Base-by-base conservation (phyloP, 768 basidiomycete genomes). In the Phaeotremella skinneri region DNA sequence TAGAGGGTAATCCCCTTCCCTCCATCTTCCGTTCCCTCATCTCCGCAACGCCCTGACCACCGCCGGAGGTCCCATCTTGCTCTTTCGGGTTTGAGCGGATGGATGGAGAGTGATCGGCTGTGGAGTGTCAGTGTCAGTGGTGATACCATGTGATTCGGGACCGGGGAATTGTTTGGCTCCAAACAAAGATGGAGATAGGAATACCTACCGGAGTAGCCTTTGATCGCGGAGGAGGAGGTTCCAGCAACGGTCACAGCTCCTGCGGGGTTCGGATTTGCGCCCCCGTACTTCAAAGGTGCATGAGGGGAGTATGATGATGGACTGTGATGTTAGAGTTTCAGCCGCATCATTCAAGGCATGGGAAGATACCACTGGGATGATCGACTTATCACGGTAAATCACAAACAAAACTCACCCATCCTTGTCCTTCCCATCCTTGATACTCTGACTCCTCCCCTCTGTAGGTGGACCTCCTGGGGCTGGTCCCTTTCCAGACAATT, bases 21-120 rank as follows among this genome's bases (percentile, higher is more conserved):
- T 64, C 55, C 65, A 59, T 64, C 62, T 77, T 77, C 41, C 76
- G 59, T 63, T 77, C 76, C 55, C 69, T 70, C 76, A 77, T 77
- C 66, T 77, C 73, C 13, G 70, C 70, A 7, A 75, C 59, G 27
- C 76, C 76, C 20, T 61, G 52, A 29, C 76, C 76, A 26, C 76
- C 72, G 7, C 71, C 71, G 6, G 55, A 43, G 47, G 70, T 63
- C 6, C 74, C 74, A 49, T 76, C 74, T 14, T 72, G 72, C 25
- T 59, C 54, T 48, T 66, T 66, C 50, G 74, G 59, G 29, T 73
- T 68, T 1, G 55, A 60, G 5, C 72, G 58, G 25, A 67, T 56
- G 56, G 62, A 63, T 47, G 68, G 53, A 17, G 64, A 55, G 47
- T 72, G 67, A 52, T 75, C 72, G 48, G 69, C 71, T 69, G 49